Percentiles rank a stretch among this genome's conserved stretches.
phyloP scores from a whole-genome alignment of 345 rosid species.

The Arabidopsis thaliana region TAIR10.1 NC_003070.9:19264501-19265000 shows the following conservation, averaged over 20 bases:
- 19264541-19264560: constrained; percentile 19
- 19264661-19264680: constrained; percentile 30
- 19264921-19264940: background rate
- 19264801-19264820: background rate
- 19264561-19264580: background rate
- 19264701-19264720: constrained; percentile 33
- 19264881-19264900: constrained; percentile 65
- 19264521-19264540: background rate
- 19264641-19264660: constrained; percentile 12
- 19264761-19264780: too few species aligned
- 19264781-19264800: too few species aligned
- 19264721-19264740: constrained; percentile 40
- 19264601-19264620: background rate
- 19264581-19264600: background rate
- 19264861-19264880: constrained; percentile 57
- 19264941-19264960: background rate
- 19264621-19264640: background rate
- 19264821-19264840: constrained; percentile 57
- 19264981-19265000: background rate
- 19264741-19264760: constrained; percentile 29
- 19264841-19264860: constrained; percentile 50
- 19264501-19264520: background rate
- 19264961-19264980: background rate
- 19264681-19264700: constrained; percentile 21
- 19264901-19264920: constrained; percentile 23